These are phyloP conservation scores for Fusarium anguioides DNA, from an alignment of 2,329 filamentous ascomycete species.

Conservation along the genomic window DNA sequence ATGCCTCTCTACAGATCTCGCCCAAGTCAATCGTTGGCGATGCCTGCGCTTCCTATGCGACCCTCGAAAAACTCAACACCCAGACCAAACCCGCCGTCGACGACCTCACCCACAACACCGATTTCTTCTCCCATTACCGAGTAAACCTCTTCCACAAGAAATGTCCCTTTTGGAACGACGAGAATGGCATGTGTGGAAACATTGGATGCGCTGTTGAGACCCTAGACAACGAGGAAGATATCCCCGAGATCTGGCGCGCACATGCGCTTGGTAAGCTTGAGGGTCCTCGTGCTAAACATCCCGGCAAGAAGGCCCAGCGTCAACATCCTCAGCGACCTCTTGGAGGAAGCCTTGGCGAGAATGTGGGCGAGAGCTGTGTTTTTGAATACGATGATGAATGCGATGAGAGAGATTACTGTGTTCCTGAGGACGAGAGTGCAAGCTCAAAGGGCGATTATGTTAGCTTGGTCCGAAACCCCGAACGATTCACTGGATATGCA, in stretches of 20 bases:
- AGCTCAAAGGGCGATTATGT: conserved; percentile 94
- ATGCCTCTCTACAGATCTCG: conserved; percentile 72
- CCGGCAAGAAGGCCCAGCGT: conserved; percentile 77
- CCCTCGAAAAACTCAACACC: conserved; percentile 85
- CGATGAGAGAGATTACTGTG: conserved; percentile 95
- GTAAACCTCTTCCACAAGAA: conserved; percentile 93
- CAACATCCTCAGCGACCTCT: conserved; percentile 79
- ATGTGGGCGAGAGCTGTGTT: conserved; percentile 94
- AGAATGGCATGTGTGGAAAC: conserved; percentile 94
- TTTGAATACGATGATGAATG: conserved; percentile 98
- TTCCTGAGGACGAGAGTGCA: conserved; percentile 92
- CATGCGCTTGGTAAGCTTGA: conserved; percentile 92
- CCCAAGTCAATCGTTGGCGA: conserved; percentile 91
- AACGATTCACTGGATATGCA: conserved; percentile 93
- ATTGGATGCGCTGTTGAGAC: conserved; percentile 96
- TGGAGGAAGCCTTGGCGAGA: conserved; percentile 83
- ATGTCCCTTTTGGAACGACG: conserved; percentile 97
- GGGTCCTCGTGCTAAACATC: conserved; percentile 90
- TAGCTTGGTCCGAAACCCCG: conserved; percentile 90
- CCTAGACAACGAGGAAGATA: conserved; percentile 93
- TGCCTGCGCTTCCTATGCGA: conserved; percentile 92
- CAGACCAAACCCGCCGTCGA: conserved; percentile 80
- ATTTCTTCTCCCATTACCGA: conserved; percentile 98
- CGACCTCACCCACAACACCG: conserved; percentile 85
- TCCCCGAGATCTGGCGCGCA: conserved; percentile 90